Evolutionary conservation across 2,329 filamentous ascomycete genomes (phyloP).

Genomic region (Sporothrix pallida): DNA sequence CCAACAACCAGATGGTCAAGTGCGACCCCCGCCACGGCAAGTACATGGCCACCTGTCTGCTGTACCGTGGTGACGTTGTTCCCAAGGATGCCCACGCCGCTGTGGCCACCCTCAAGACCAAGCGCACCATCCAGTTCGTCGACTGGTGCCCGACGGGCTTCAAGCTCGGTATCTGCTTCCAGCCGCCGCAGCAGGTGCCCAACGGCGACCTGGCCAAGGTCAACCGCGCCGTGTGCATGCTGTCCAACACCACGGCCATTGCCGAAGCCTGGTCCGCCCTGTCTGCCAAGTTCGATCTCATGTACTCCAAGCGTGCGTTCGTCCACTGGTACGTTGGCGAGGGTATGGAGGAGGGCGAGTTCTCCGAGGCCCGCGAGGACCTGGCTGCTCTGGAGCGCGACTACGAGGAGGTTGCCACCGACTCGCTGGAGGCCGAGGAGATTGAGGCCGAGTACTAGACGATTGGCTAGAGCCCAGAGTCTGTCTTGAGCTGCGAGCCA

Average conservation of each 20-base stretch:
- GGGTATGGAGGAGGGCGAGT: conserved; percentile 99
- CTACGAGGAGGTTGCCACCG: conserved; percentile 97
- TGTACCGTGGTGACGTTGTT: conserved; percentile 98
- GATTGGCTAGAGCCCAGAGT: no score
- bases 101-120: conserved; percentile 97
- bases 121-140: conserved; percentile 98
- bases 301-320: conserved; percentile 99
- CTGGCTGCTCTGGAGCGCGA: conserved; percentile 96
- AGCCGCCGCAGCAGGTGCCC: conserved; percentile 73
- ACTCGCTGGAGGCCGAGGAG: conserved; percentile 88
- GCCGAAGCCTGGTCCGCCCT: conserved; percentile 97
- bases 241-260: conserved; percentile 98
- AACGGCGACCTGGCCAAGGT: conserved; percentile 96
- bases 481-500: no score
- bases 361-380: conserved; percentile 98
- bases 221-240: conserved; percentile 99
- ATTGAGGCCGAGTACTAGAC: conserved; percentile 88
- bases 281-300: conserved; percentile 98
- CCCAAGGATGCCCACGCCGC: conserved; percentile 93
- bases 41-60: conserved; percentile 98
- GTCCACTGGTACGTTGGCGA: conserved; percentile 99
- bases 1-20: conserved; percentile 99
- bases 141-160: conserved; percentile 99
- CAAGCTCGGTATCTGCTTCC: conserved; percentile 99
- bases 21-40: conserved; percentile 98